phyloP scores from a whole-genome alignment of 148 eudicot genomes.

The Gaultheria prostrata region DNA sequence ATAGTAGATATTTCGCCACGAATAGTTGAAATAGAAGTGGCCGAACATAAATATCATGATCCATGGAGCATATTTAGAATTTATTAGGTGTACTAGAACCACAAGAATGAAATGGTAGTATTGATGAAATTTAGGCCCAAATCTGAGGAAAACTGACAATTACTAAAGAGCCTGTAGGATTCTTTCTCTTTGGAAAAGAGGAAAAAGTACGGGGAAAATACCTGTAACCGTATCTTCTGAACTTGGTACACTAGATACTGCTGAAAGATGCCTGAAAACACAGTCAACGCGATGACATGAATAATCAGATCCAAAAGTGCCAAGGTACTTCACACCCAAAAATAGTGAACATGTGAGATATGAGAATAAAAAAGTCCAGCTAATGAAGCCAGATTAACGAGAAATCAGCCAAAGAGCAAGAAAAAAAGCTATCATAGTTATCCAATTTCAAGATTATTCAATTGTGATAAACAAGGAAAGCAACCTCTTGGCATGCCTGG shows the following conservation, averaged over 20 bases:
- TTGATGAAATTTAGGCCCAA: background rate
- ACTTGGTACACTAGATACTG: constrained; percentile 94
- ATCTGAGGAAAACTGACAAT: background rate
- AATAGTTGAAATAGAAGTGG: background rate
- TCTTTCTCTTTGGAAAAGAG: background rate
- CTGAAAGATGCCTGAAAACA: constrained; percentile 77
- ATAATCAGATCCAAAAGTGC: background rate
- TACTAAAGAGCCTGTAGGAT: background rate
- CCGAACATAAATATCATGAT: background rate
- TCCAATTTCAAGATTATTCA: background rate
- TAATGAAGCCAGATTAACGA: background rate
- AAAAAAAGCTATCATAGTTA: background rate
- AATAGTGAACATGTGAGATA: background rate
- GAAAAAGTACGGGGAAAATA: constrained; percentile 7
- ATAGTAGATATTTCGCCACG: background rate
- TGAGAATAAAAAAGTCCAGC: background rate
- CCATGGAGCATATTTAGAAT: background rate
- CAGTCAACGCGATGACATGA: background rate
- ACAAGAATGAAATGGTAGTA: background rate
- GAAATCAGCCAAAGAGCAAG: background rate
- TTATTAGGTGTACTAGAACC: background rate
- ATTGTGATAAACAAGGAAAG: background rate
- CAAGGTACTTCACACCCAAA: background rate
- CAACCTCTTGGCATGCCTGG: background rate
- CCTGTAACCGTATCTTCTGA: constrained; percentile 93